These are phyloP conservation scores for Pichia gijzeniarum DNA, from an alignment of 805 yeast species.

Conservation along the genomic window DNA sequence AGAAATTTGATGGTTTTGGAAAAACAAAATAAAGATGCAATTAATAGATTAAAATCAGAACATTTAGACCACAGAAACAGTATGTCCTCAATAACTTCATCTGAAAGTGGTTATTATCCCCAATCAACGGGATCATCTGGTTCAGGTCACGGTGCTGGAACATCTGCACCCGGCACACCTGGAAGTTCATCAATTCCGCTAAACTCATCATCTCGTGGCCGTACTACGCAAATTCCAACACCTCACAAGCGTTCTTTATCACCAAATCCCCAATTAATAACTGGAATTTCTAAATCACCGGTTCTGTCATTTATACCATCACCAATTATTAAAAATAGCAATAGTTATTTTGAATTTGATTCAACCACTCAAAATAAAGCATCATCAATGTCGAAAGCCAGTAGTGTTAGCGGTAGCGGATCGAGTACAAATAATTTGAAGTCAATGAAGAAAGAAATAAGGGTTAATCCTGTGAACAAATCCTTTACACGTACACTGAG, in stretches of 20 bases:
- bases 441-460: not conserved
- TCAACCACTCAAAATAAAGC: not conserved
- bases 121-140: constrained; percentile 17
- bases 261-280: constrained; percentile 19
- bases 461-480: constrained; percentile 23
- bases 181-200: constrained; percentile 8
- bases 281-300: constrained; percentile 17
- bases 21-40: constrained; percentile 88
- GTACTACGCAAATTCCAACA: constrained; percentile 15
- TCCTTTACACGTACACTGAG: constrained; percentile 14
- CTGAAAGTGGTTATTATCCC: constrained; percentile 30
- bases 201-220: constrained; percentile 17
- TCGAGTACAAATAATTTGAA: not conserved
- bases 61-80: constrained; percentile 52
- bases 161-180: constrained; percentile 22
- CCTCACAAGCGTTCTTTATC: constrained; percentile 29
- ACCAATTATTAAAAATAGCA: constrained; percentile 23
- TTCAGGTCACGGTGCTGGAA: constrained; percentile 10
- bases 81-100: constrained; percentile 39
- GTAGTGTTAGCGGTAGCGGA: constrained; percentile 1
- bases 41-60: constrained; percentile 78
- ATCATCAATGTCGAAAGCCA: not conserved
- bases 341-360: not conserved
- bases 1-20: constrained; percentile 86
- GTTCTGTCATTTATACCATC: constrained; percentile 19